Conservation (phyloP, 495 filamentous ascomycete species). For the Penicillium ucsense region DNA sequence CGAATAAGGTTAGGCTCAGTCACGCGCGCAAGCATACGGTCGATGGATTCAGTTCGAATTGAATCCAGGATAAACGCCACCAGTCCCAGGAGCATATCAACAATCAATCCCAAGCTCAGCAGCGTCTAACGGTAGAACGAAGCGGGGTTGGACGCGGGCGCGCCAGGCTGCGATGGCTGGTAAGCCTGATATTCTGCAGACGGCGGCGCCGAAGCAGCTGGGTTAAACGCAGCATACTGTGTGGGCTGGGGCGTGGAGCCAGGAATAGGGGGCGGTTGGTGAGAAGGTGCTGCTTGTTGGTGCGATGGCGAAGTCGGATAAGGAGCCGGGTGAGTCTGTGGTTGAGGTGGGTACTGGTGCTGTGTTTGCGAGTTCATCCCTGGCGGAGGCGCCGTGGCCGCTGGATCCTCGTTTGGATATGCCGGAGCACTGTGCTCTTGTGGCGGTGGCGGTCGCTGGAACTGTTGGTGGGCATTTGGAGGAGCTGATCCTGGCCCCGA, state of each 20-base stretch:
- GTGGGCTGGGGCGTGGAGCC: constrained; percentile 31
- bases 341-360: constrained; percentile 27
- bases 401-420: too few species aligned
- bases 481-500: constrained; percentile 33
- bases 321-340: constrained; percentile 32
- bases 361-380: constrained; percentile 42
- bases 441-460: constrained; percentile 27
- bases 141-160: constrained; percentile 29
- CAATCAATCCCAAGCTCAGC: background rate
- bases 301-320: constrained; percentile 36
- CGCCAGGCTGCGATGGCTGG: constrained; percentile 28
- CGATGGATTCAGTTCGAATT: too few species aligned
- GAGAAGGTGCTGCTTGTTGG: constrained; percentile 38
- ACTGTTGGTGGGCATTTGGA: constrained; percentile 26
- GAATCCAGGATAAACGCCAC: background rate
- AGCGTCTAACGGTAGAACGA: constrained; percentile 32
- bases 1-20: too few species aligned
- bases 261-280: constrained; percentile 35
- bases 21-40: too few species aligned
- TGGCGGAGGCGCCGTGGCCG: constrained; percentile 33
- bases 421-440: constrained; percentile 2
- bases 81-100: background rate
- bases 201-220: constrained; percentile 25
- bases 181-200: constrained; percentile 43
- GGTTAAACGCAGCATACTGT: constrained; percentile 31